Evolutionary conservation across 2,329 filamentous ascomycete genomes (phyloP).

Genomic region (Emergomyces pasteurianus): DNA sequence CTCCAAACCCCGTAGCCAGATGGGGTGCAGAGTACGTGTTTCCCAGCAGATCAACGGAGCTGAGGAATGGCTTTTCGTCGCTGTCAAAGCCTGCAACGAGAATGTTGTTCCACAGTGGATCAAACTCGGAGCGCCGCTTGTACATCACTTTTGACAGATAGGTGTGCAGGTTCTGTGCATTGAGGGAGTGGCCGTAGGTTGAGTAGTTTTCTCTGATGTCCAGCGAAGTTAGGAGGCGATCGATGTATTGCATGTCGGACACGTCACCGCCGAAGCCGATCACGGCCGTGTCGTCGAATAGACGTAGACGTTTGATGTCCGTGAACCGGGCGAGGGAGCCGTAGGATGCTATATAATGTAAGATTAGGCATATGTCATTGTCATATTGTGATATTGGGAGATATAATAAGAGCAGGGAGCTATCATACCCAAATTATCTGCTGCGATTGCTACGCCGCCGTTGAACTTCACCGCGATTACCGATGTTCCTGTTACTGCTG

Average conservation of each 20-base stretch:
- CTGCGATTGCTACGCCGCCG: slow-evolving; percentile 88
- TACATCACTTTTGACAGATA: slow-evolving; percentile 96
- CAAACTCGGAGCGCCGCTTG: slow-evolving; percentile 85
- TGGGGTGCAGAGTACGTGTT: slow-evolving; percentile 83
- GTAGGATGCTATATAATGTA: slow-evolving; percentile 61
- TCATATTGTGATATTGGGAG: neutral
- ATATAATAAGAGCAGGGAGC: neutral
- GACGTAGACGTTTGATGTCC: slow-evolving; percentile 86
- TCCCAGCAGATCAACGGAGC: slow-evolving; percentile 79
- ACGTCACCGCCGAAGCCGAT: slow-evolving; percentile 95
- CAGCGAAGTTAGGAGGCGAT: slow-evolving; percentile 76
- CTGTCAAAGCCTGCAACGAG: slow-evolving; percentile 82
- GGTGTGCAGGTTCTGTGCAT: slow-evolving; percentile 88
- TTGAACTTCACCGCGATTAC: slow-evolving; percentile 93
- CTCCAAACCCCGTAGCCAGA: slow-evolving; percentile 85
- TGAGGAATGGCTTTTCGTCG: slow-evolving; percentile 72
- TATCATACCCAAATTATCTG: slow-evolving; percentile 77
- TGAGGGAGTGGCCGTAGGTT: slow-evolving; percentile 46
- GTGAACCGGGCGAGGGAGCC: slow-evolving; percentile 94
- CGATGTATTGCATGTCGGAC: slow-evolving; percentile 97
- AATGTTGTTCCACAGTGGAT: slow-evolving; percentile 94
- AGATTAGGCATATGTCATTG: neutral
- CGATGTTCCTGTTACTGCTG: slow-evolving; percentile 92
- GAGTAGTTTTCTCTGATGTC: slow-evolving; percentile 83
- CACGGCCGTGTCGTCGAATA: slow-evolving; percentile 72